Conservation (phyloP, 169 alveolate species). For the Cryptosporidium muris region DNA sequence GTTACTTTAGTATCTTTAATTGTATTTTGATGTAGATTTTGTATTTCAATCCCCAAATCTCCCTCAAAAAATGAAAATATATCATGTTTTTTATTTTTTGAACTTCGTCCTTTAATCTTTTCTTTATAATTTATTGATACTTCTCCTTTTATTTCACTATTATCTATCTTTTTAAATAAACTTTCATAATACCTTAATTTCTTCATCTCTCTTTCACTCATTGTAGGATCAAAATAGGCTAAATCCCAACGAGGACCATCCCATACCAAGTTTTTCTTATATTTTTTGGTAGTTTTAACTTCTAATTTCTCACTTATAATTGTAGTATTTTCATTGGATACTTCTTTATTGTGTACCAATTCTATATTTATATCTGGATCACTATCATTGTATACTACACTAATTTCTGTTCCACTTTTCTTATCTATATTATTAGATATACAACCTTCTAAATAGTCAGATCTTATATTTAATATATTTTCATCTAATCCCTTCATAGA, state of each 20-base stretch:
- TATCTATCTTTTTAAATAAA: conserved; percentile 54
- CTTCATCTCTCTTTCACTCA: conserved; percentile 65
- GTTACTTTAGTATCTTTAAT: not conserved
- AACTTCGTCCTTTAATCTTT: not conserved
- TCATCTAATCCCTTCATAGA: no score
- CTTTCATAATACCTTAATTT: conserved; percentile 46
- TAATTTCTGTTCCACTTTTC: not conserved
- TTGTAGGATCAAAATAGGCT: conserved; percentile 68
- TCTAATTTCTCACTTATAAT: not conserved
- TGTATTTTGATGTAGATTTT: not conserved
- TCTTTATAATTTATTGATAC: not conserved
- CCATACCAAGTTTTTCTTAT: conserved; percentile 60
- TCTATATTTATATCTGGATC: not conserved
- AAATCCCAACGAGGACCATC: conserved; percentile 71
- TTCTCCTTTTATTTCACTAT: conserved; percentile 24
- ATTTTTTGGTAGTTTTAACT: conserved; percentile 35
- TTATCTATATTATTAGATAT: no score
- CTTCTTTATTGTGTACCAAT: no score
- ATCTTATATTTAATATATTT: no score
- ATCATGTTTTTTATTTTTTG: conserved; percentile 2
- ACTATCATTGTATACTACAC: not conserved
- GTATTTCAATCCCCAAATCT: not conserved
- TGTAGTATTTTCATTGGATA: no score
- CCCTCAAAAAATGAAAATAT: not conserved
- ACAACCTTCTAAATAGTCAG: no score